Base-by-base conservation (phyloP, 495 filamentous ascomycete genomes). In the Tricharina praecox region DNA sequence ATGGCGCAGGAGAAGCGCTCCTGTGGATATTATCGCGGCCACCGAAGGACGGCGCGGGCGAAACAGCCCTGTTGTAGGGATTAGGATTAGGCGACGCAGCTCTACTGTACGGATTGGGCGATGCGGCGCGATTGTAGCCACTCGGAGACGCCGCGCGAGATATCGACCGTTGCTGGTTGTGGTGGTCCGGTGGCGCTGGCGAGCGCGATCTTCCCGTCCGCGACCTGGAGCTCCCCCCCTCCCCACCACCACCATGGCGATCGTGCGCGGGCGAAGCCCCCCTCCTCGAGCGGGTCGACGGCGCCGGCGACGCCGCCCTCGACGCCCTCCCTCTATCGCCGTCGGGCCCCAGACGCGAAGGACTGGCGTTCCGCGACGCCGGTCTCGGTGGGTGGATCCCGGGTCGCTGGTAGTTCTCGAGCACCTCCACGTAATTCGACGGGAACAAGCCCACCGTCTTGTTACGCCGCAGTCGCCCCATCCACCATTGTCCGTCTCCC, bases 401-500 rank as follows among this genome's bases (percentile, higher is more conserved):
- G 10, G 43, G 28, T 8, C 18, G 9, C 4, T 32, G 26, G 23
- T 46, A 35, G n/a, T 34, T 25, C 9, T 46, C 43, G 33, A 97
- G 69, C 3, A 96, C 75, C 57, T 92, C 76, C 50, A 97, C 90
- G 62, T 95, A 97, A 63, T 97, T 97, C 35, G 87, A 95, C 1
- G 90, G 90, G 57, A 97, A 97, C 18, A 90, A 65, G 37, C 90
- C 90, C 53, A 93, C 75, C 54, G 86, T 85, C 61, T 78, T 77
- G 62, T 96, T 90, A 48, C 92, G 74, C 52, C 76, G 77, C 59
- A 96, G 61, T 39, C 88, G 76, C 21, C 90, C 90, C 67, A 83
- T 93, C 90, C 90, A 97, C 92, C 90, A 97, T 45, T 81, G 82
- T 23, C 92, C 92, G 66, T 97, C 90, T 44, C 90, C 90, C 2